Conservation (phyloP, 495 filamentous ascomycete species). For the Lasiosphaeris hirsuta region DNA sequence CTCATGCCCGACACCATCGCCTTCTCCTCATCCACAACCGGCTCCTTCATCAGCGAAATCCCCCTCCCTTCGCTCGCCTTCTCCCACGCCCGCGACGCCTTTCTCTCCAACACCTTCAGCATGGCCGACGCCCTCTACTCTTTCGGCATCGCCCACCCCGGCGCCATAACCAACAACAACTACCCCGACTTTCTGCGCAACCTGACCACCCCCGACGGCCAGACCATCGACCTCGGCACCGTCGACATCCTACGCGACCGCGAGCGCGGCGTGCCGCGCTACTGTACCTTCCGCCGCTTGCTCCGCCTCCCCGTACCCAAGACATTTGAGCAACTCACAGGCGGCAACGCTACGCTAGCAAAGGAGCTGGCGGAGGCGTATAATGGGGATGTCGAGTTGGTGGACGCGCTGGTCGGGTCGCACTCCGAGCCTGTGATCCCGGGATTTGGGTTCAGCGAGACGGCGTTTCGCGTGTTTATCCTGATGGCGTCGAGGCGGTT, state of each 20-base stretch:
- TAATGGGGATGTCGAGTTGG: conserved; percentile 31
- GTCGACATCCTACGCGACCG: conserved; percentile 45
- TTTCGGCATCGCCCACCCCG: conserved; percentile 46
- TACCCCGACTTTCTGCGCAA: conserved; percentile 37
- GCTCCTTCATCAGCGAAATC: conserved; percentile 26
- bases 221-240: conserved; percentile 36
- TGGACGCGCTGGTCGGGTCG: conserved; percentile 40
- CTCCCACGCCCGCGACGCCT: conserved; percentile 27
- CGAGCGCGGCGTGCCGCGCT: conserved; percentile 46
- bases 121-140: conserved; percentile 44
- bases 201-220: conserved; percentile 32
- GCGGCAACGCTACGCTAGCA: conserved; percentile 32
- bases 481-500: conserved; percentile 36
- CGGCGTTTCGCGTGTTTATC: conserved; percentile 39
- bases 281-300: conserved; percentile 42
- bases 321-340: conserved; percentile 35
- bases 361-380: conserved; percentile 29
- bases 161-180: conserved; percentile 43
- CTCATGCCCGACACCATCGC: conserved; percentile 45
- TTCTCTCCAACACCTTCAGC: conserved; percentile 21
- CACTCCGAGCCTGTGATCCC: conserved; percentile 37
- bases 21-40: conserved; percentile 33
- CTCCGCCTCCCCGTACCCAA: conserved; percentile 31
- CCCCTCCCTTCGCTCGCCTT: conserved; percentile 32
- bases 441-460: conserved; percentile 44